Evolutionary conservation across 2,329 filamentous ascomycete genomes (phyloP).

Genomic region (Fusarium neocosmosporiellum): DNA sequence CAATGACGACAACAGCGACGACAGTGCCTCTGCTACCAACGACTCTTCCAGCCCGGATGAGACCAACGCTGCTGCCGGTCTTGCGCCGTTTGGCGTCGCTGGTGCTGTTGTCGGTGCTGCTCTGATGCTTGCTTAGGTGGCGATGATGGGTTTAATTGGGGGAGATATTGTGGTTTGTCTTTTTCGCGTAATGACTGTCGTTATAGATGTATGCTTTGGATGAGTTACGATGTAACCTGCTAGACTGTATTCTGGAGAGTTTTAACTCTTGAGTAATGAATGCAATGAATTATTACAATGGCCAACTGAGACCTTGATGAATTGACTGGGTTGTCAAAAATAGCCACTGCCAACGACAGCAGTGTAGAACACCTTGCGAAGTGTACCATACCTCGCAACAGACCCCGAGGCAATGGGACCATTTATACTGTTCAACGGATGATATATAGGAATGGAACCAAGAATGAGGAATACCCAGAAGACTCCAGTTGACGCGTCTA

Average conservation of each 20-base stretch:
- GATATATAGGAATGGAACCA: not conserved
- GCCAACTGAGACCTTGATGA: not conserved
- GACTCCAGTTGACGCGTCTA: not conserved
- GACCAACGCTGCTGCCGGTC: slow-evolving; percentile 31
- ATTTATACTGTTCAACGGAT: not conserved
- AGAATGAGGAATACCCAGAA: not conserved
- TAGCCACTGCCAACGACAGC: not conserved
- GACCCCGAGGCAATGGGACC: not conserved
- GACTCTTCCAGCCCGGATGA: slow-evolving; percentile 19
- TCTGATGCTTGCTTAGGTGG: slow-evolving; percentile 34
- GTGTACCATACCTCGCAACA: not conserved
- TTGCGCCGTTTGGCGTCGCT: slow-evolving; percentile 29
- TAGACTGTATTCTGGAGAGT: not conserved
- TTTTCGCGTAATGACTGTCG: not conserved
- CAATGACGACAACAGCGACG: slow-evolving; percentile 1
- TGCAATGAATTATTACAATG: not conserved
- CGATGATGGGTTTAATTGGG: not conserved
- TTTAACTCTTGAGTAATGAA: not conserved
- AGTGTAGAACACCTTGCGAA: not conserved
- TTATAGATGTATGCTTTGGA: slow-evolving; percentile 6
- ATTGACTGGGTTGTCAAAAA: not conserved
- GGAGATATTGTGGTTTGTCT: not conserved
- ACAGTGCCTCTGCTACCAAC: slow-evolving; percentile 16
- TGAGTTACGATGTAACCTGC: slow-evolving; percentile 11
- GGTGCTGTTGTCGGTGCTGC: slow-evolving; percentile 34